A percentile compares a stretch with the other conserved stretches of the same genome.
Evolutionary conservation across 2,329 filamentous ascomycete genomes (phyloP).

Genomic region (Zasmidium citrigriseum): DNA sequence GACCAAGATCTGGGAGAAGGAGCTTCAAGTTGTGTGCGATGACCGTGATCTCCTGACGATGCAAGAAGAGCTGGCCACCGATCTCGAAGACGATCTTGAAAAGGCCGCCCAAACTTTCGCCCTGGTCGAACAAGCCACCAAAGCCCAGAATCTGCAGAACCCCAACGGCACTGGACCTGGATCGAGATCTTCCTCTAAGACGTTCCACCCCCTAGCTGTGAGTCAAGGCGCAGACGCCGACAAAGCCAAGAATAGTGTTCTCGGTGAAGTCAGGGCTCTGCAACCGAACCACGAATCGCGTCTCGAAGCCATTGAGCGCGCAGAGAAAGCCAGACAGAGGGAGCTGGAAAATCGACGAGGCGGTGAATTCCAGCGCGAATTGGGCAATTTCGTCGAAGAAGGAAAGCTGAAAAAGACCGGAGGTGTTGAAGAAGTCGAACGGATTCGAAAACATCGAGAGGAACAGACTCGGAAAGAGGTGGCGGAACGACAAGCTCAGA

Average conservation of each 20-base stretch:
- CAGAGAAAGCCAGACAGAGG: conserved; percentile 85
- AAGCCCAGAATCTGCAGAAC: conserved; percentile 85
- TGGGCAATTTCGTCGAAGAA: conserved; percentile 81
- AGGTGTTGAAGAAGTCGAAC: conserved; percentile 90
- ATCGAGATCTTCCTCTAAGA: conserved; percentile 13
- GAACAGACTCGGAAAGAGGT: conserved; percentile 81
- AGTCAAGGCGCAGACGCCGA: conserved; percentile 66
- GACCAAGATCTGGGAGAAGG: conserved; percentile 99
- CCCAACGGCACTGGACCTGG: conserved; percentile 24
- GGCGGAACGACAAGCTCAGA: conserved; percentile 55
- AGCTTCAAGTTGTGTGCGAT: conserved; percentile 92
- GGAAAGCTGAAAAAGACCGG: conserved; percentile 95
- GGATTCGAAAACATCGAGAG: conserved; percentile 79
- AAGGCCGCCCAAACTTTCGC: conserved; percentile 93
- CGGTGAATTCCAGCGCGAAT: conserved; percentile 81
- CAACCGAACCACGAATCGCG: conserved; percentile 93
- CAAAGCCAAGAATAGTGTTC: conserved; percentile 84
- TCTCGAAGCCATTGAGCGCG: conserved; percentile 94
- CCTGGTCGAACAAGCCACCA: conserved; percentile 95
- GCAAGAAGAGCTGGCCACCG: conserved; percentile 91
- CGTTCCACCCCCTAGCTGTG: conserved; percentile 41
- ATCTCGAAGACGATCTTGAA: conserved; percentile 91
- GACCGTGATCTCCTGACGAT: conserved; percentile 92
- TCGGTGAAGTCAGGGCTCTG: conserved; percentile 89
- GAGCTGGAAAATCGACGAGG: conserved; percentile 76